A percentile compares a stretch with the other conserved stretches of the same genome.
Conservation (phyloP, 345 rosid species). For the Alliaria petiolata region DNA sequence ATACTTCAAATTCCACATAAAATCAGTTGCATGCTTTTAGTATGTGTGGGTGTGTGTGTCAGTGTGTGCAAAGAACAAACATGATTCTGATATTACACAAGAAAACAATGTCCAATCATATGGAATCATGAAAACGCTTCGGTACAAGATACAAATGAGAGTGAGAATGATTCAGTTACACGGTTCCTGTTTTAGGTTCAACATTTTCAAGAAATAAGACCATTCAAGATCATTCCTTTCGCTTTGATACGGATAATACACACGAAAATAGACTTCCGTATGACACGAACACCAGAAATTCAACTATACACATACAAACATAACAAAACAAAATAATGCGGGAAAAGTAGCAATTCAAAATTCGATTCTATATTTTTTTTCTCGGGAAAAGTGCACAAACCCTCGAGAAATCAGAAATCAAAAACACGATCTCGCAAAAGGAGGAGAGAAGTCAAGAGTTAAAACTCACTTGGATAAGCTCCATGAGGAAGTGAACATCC, state of each 20-base stretch:
- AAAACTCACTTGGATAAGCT: slow-evolving; percentile 52
- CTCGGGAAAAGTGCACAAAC: not conserved
- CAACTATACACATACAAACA: not conserved
- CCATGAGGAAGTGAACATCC: slow-evolving; percentile 75
- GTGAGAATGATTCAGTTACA: too few species aligned
- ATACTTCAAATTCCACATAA: too few species aligned
- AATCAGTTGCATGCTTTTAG: too few species aligned
- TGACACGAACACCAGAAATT: not conserved
- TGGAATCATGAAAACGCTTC: not conserved
- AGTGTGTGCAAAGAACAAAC: too few species aligned
- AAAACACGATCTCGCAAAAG: not conserved
- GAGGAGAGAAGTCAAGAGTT: not conserved
- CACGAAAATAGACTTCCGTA: not conserved
- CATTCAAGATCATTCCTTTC: too few species aligned
- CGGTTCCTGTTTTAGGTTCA: not conserved
- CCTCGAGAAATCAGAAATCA: not conserved
- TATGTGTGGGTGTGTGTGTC: too few species aligned
- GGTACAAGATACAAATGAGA: not conserved
- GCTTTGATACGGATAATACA: not conserved
- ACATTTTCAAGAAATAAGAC: too few species aligned
- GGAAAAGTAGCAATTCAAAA: not conserved
- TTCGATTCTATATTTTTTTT: not conserved
- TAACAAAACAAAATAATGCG: too few species aligned
- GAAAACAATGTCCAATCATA: not conserved
- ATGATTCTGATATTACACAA: too few species aligned